Evolutionary conservation across 805 yeast species (phyloP), one percentile per base, ranked within the genome.

Genomic region (Barnettozyma pratensis): DNA sequence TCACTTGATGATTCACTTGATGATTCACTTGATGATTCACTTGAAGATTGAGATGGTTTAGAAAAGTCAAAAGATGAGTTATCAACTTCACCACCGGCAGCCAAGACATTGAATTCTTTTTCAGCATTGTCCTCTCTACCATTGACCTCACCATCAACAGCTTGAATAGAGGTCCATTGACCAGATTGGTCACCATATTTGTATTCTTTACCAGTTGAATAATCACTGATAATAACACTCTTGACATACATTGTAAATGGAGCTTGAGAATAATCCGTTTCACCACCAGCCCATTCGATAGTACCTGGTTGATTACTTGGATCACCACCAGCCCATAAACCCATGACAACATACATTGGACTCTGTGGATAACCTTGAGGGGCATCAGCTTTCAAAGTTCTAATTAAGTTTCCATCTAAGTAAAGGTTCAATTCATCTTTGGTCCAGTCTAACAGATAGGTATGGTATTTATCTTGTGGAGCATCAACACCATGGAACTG

Each of bases 291-390:
- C 94, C 94, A 85, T 59, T 79, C 80, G 49, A 85, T 83, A 2
- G 91, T 84, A 44, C 92, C 92, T 37, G 70, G 70, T 6, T 73
- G 70, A 58, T 84, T 84, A 28, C 70, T 56, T 30, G 85, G 70
- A 64, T 85, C 90, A 63, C 94, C 94, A 58, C 91, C 92, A 4
- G 90, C 90, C 92, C 94, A 85, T 32, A 81, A 68, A 54, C 94
- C 92, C 52, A 79, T 70, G 61, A 70, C 74, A 10, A 85, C 63
- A 54, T 70, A 75, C 91, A 90, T 87, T 43, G 97, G 97, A n/a
- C 89, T 71, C 69, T 90, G 96, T 39, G 97, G 97, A 66, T 78
- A 91, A 5, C 96, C 96, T 60, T 80, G 75, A 14, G 78, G 62
- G 26, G 82, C 70, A 48, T 70, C 67, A 48, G 79, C 73, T 9